phyloP scores from a whole-genome alignment of 192 early-diverging fungal species.

The Chytriomyces confervae region DNA sequence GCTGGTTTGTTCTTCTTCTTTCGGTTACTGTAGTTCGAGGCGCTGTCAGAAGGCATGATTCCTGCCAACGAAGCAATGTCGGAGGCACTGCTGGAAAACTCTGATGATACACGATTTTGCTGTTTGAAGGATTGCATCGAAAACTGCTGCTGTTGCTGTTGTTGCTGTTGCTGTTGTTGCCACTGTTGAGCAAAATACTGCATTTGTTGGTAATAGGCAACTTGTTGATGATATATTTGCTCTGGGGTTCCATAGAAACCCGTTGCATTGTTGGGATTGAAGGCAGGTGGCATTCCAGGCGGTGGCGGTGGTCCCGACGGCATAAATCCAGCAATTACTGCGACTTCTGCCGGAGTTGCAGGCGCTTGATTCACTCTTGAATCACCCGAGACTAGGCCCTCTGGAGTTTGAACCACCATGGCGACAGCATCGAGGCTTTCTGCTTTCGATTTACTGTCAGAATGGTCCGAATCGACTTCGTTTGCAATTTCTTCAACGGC shows the following conservation, averaged over 20 bases:
- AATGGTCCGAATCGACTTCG: no score
- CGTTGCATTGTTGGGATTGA: no score
- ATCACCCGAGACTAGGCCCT: no score
- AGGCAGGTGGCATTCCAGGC: no score
- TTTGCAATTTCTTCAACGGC: no score
- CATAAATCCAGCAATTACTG: no score
- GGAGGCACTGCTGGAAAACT: neutral
- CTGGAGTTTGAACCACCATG: no score
- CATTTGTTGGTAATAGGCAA: constrained; percentile 34
- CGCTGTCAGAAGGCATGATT: constrained; percentile 21
- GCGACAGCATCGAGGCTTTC: no score
- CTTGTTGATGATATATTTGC: constrained; percentile 21
- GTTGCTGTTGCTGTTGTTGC: neutral
- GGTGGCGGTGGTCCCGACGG: no score
- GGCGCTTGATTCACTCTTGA: no score
- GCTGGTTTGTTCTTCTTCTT: neutral
- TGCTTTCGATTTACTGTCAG: no score
- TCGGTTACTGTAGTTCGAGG: constrained; percentile 10
- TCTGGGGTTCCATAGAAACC: constrained; percentile 19
- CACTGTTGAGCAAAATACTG: constrained; percentile 16
- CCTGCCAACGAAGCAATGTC: constrained; percentile 13
- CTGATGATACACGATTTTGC: neutral
- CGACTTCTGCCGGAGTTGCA: no score
- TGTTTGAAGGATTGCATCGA: constrained; percentile 1
- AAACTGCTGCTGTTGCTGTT: neutral